Base-by-base conservation (phyloP, 1,284 basidiomycete genomes). In the Cutaneotrichosporon cyanovorans region DNA sequence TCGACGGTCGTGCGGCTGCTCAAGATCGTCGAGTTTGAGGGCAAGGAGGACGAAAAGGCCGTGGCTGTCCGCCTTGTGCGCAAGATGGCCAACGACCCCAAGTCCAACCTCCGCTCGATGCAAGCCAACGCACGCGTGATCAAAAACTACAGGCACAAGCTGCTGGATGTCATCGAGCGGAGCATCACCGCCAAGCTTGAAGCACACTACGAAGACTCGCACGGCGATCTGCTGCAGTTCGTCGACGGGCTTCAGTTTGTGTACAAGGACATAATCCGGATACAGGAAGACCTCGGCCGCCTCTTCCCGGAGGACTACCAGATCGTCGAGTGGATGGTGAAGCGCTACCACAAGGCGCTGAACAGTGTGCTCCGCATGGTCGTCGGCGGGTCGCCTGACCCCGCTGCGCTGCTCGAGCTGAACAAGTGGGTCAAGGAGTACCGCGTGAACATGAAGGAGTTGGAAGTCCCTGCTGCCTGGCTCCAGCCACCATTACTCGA, bases 351-450 rank as follows among this genome's bases (percentile, higher is more conserved):
- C 76, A 85, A 83, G 65, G 78, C 84, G n/a, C 76, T 98, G 35
- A 84, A 95, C 69, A 73, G 73, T 2, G 82, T 82, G 8, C 75
- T 98, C 51, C 81, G 81, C 55, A 78, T 75, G 46, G 78, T 91
- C 31, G 77, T 91, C 42, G 77, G 77, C 12, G 78, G 81, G 0
- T 85, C 85, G 45, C 86, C 87, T 0, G 91, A 91, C 51, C 92
- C 93, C 5, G 85, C 81, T 58, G 80, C 85, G 5, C 76, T 98
- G 33, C 79, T 98, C 6, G 79, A 83, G 16, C 78, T 99, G 21
- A 87, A 89, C 58, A 85, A 85, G 11, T 97, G 92, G 84, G 78
- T 93, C 40, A 96, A 96, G 72, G 85, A 95, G 65, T 96, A 98
- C 75, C 85, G 86, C 72, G 81, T 82, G 68, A 88, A 82, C 61